Conservation (phyloP, 805 yeast genomes). For the Sungouiozyma ichnusensis region DNA sequence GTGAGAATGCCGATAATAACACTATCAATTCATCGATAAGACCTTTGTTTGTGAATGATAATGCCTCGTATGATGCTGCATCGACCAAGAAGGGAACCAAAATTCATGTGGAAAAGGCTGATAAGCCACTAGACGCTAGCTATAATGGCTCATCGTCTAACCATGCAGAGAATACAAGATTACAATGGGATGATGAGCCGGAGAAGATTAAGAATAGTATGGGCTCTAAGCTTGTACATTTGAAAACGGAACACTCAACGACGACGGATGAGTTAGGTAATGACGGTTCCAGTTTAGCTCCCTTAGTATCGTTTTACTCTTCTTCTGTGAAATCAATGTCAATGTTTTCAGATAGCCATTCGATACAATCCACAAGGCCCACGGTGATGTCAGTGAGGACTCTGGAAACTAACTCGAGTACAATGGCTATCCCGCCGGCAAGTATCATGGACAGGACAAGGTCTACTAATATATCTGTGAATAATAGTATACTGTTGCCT, state of each 20-base stretch:
- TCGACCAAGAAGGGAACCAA: background rate
- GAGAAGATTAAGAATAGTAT: background rate
- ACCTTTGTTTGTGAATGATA: slow-evolving; percentile 7
- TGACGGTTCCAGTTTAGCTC: slow-evolving; percentile 27
- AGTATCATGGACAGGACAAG: slow-evolving; percentile 48
- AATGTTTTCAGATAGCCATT: slow-evolving; percentile 28
- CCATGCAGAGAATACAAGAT: slow-evolving; percentile 2
- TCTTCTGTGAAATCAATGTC: slow-evolving; percentile 28
- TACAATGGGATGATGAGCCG: slow-evolving; percentile 18
- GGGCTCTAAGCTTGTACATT: background rate
- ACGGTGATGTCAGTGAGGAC: slow-evolving; percentile 29
- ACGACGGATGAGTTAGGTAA: slow-evolving; percentile 1
- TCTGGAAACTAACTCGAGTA: slow-evolving; percentile 48
- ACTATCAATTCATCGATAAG: slow-evolving; percentile 11
- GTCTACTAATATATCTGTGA: slow-evolving; percentile 9
- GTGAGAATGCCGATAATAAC: slow-evolving; percentile 1
- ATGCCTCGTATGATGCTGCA: background rate
- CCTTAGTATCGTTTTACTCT: slow-evolving; percentile 28
- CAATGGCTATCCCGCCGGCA: slow-evolving; percentile 66
- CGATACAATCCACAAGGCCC: slow-evolving; percentile 29
- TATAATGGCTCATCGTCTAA: background rate
- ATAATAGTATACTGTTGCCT: slow-evolving; percentile 6
- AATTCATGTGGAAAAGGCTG: background rate
- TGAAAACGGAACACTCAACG: background rate
- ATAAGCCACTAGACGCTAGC: background rate